A percentile compares a stretch with the other conserved stretches of the same genome.
phyloP scores from a whole-genome alignment of 2,329 filamentous ascomycete genomes.

The Ustulina deusta region DNA sequence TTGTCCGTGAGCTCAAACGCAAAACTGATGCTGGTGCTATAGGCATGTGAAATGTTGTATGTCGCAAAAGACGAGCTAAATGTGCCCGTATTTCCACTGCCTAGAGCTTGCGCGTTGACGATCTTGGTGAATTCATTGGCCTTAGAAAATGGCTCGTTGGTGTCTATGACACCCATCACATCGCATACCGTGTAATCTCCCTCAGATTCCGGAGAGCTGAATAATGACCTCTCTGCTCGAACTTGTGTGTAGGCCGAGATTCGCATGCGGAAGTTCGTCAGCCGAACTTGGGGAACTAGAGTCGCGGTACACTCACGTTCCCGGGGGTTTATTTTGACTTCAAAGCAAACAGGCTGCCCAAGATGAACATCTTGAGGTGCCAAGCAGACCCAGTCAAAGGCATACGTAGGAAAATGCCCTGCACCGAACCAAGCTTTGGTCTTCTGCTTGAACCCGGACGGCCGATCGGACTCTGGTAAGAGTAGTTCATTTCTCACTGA shows the following conservation, averaged over 20 bases:
- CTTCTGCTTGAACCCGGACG: conserved; percentile 35
- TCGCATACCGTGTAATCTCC: conserved; percentile 14
- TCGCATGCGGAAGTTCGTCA: conserved; percentile 25
- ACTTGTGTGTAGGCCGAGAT: conserved; percentile 25
- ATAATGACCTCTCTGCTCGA: conserved; percentile 11
- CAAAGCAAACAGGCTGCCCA: conserved; percentile 26
- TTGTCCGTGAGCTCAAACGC: conserved; percentile 28
- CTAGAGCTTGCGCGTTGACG: conserved; percentile 26
- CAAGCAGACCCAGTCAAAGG: conserved; percentile 38
- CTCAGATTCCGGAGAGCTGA: conserved; percentile 9
- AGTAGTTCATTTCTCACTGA: conserved; percentile 34
- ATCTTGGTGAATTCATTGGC: conserved; percentile 30
- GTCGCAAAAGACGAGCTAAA: conserved; percentile 30
- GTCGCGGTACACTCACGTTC: conserved; percentile 27
- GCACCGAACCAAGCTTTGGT: conserved; percentile 34
- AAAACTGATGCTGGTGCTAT: conserved; percentile 24
- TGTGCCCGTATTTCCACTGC: not conserved
- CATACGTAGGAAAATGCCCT: conserved; percentile 31
- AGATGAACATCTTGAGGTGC: conserved; percentile 26
- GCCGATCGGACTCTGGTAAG: conserved; percentile 34
- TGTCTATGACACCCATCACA: conserved; percentile 8
- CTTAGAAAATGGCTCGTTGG: conserved; percentile 28
- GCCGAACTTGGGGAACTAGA: conserved; percentile 32
- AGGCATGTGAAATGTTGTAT: conserved; percentile 27
- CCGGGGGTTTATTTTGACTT: conserved; percentile 31